These are phyloP conservation scores for Alternaria arbusti DNA, from an alignment of 2,329 filamentous ascomycete species.

Conservation along the genomic window DNA sequence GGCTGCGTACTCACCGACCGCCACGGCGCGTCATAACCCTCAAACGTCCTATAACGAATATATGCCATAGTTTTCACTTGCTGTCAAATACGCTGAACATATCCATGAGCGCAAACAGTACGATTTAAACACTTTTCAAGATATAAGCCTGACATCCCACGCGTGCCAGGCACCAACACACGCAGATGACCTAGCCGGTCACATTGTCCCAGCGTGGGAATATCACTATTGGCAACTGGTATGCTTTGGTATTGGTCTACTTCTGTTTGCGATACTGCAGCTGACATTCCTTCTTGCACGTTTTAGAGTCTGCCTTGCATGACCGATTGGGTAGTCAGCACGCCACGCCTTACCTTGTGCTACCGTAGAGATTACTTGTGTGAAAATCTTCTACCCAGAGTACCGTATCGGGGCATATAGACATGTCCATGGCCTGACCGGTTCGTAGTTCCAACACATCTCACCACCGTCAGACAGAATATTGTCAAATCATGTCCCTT, in stretches of 20 bases:
- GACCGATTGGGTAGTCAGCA: constrained; percentile 8
- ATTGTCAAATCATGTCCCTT: neutral
- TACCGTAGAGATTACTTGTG: constrained; percentile 3
- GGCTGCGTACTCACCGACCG: constrained; percentile 20
- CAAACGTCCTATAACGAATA: constrained; percentile 45
- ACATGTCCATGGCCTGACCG: neutral
- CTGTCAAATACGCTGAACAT: neutral
- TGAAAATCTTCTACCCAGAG: constrained; percentile 1
- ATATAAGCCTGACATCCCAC: neutral
- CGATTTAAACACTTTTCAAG: neutral
- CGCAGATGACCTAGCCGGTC: constrained; percentile 40
- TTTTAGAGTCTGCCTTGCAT: constrained; percentile 4
- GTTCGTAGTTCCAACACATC: neutral
- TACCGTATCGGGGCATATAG: neutral
- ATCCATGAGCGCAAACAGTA: neutral
- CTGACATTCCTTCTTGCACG: constrained; percentile 1
- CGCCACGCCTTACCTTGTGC: constrained; percentile 4
- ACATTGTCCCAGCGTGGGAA: constrained; percentile 35
- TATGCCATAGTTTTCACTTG: constrained; percentile 34
- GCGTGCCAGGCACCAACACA: constrained; percentile 17
- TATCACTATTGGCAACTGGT: constrained; percentile 15
- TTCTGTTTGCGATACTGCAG: constrained; percentile 3
- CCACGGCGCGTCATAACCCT: constrained; percentile 38
- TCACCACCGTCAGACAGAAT: neutral
- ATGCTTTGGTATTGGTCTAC: neutral